These are phyloP conservation scores for Acer negundo DNA, from an alignment of 345 rosid genomes.

Conservation along the genomic window DNA sequence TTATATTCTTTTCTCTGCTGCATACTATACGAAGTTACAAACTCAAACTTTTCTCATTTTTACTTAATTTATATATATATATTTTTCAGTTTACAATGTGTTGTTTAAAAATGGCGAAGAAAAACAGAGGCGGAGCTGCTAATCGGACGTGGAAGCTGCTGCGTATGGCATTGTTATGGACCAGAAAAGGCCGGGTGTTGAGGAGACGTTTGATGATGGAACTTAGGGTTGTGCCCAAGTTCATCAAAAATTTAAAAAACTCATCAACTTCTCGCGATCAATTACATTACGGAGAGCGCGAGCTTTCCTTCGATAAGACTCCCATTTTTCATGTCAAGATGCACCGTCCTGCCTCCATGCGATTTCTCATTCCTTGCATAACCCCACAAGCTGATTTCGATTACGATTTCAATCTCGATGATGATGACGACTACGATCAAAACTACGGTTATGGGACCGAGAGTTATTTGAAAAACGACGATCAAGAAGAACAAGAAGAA, in stretches of 20 bases:
- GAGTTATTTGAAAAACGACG: conserved; percentile 22
- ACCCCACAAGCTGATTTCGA: conserved; percentile 55
- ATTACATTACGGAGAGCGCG: conserved; percentile 49
- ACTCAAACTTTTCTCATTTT: background rate
- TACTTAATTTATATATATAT: too few relatives aligned
- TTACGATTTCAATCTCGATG: conserved; percentile 41
- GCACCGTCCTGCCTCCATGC: conserved; percentile 62
- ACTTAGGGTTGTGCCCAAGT: conserved; percentile 54
- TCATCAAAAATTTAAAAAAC: conserved; percentile 46
- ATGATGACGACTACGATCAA: conserved; percentile 23
- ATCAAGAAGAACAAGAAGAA: conserved; percentile 24
- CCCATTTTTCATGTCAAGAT: conserved; percentile 72
- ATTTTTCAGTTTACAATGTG: background rate
- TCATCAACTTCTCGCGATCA: conserved; percentile 27
- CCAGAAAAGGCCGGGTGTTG: conserved; percentile 71
- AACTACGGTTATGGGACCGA: conserved; percentile 29
- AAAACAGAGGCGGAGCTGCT: conserved; percentile 21
- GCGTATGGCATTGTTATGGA: conserved; percentile 63
- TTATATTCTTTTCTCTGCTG: background rate
- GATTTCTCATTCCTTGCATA: conserved; percentile 76
- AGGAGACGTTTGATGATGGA: conserved; percentile 52
- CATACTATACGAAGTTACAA: background rate
- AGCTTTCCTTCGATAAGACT: conserved; percentile 86
- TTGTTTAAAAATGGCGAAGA: conserved; percentile 34
- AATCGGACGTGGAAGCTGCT: conserved; percentile 56